Conservation (phyloP, 2,329 filamentous ascomycete species). For the Alternaria sp. region DNA sequence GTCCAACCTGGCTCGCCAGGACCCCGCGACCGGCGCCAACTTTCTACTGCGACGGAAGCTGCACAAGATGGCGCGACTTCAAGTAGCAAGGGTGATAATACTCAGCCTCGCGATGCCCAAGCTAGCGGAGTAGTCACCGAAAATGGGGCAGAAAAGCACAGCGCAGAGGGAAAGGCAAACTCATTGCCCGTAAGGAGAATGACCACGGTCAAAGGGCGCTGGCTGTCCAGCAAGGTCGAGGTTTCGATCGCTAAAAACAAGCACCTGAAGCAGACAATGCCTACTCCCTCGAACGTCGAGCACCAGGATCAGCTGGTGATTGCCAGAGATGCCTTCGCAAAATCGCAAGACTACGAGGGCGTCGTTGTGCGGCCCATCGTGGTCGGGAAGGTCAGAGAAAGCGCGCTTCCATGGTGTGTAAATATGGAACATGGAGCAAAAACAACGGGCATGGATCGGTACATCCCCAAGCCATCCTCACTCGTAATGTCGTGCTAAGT, state of each 20-base stretch:
- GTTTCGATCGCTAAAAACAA: constrained; percentile 8
- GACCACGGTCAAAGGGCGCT: constrained; percentile 5
- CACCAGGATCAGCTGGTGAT: constrained; percentile 8
- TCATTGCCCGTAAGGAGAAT: neutral
- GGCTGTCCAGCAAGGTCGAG: neutral
- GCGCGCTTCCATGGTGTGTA: constrained; percentile 27
- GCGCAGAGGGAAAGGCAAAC: neutral
- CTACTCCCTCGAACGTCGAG: neutral
- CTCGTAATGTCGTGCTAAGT: neutral
- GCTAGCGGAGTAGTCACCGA: neutral
- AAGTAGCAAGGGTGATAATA: neutral
- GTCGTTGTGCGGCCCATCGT: constrained; percentile 21
- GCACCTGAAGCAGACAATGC: neutral
- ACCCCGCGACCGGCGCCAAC: constrained; percentile 22
- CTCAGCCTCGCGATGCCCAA: neutral
- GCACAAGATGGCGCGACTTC: neutral
- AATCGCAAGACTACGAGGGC: constrained; percentile 22
- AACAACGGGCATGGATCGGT: constrained; percentile 17
- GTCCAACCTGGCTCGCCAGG: constrained; percentile 20
- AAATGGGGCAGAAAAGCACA: neutral
- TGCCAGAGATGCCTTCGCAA: constrained; percentile 15
- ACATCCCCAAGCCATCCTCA: neutral
- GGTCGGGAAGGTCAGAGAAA: constrained; percentile 6
- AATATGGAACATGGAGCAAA: neutral
- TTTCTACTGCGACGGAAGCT: constrained; percentile 21